phyloP scores from a whole-genome alignment of 345 rosid species.

The Populus pruinosa region DNA sequence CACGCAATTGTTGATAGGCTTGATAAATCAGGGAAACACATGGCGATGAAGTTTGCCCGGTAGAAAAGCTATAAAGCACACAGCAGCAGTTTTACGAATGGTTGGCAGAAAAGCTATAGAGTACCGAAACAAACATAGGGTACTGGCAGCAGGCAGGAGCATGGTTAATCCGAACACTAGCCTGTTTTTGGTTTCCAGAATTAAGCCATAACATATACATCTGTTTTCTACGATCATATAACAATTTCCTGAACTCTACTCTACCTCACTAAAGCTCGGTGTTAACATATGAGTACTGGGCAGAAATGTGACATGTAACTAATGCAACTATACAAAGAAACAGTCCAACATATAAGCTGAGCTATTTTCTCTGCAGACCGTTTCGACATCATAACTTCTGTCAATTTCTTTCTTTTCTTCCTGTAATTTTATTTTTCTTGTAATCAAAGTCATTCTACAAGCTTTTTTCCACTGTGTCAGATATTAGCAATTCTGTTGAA shows the following conservation, averaged over 20 bases:
- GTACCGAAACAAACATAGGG: background rate
- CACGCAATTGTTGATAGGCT: background rate
- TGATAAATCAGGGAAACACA: background rate
- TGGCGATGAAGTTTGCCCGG: background rate
- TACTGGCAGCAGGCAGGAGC: background rate
- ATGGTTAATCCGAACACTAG: background rate
- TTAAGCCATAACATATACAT: background rate
- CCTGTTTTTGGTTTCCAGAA: background rate
- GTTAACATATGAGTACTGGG: background rate
- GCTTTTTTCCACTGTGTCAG: slow-evolving; percentile 18
- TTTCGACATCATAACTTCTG: background rate
- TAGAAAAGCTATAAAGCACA: background rate
- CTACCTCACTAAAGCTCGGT: background rate
- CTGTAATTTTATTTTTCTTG: background rate
- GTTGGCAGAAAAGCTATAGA: background rate
- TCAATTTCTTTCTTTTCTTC: background rate
- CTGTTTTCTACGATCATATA: background rate
- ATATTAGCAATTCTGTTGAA: slow-evolving; percentile 18
- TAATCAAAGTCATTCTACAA: background rate
- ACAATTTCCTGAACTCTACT: background rate
- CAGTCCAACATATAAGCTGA: background rate
- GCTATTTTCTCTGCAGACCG: background rate
- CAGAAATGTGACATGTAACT: no score
- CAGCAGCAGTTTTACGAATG: background rate
- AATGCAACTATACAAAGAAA: no score